Conservation (phyloP, 2,329 filamentous ascomycete genomes). For the Arachnomyces sp. region DNA sequence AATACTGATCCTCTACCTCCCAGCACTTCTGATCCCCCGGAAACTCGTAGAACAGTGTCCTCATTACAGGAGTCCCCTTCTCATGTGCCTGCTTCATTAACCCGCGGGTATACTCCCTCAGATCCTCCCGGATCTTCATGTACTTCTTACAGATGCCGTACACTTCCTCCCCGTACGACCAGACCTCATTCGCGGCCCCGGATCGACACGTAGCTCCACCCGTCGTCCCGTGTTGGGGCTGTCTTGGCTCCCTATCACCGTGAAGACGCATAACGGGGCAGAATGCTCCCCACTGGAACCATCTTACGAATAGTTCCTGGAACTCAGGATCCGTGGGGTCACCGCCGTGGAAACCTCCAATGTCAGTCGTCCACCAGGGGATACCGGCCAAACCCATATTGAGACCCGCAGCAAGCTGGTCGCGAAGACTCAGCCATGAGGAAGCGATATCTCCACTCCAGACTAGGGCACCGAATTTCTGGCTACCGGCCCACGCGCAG, state of each 20-base stretch:
- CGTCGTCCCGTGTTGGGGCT: conserved; percentile 34
- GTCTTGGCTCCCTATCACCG: conserved; percentile 55
- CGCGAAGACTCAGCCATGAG: conserved; percentile 51
- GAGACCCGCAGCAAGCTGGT: conserved; percentile 55
- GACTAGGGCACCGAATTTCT: conserved; percentile 57
- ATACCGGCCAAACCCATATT: conserved; percentile 59
- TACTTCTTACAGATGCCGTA: conserved; percentile 55
- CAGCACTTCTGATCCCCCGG: conserved; percentile 47
- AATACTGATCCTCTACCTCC: conserved; percentile 54
- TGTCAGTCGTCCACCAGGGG: conserved; percentile 63
- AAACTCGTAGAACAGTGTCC: conserved; percentile 57
- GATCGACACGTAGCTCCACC: conserved; percentile 30
- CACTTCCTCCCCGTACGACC: conserved; percentile 55
- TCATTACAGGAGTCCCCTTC: conserved; percentile 53
- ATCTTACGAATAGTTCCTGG: conserved; percentile 55
- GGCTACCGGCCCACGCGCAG: conserved; percentile 51
- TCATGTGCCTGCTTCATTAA: conserved; percentile 55
- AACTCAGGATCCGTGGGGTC: conserved; percentile 48
- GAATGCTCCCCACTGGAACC: conserved; percentile 63
- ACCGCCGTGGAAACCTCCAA: conserved; percentile 61
- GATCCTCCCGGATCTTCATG: conserved; percentile 48
- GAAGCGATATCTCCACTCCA: conserved; percentile 62
- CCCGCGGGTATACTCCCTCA: conserved; percentile 50
- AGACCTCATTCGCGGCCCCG: conserved; percentile 55
- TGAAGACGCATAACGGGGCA: conserved; percentile 61